Percentiles rank a stretch among this genome's conserved stretches.
Conservation (phyloP, 441 rosid genomes). For the Raphanus hybrid region DNA sequence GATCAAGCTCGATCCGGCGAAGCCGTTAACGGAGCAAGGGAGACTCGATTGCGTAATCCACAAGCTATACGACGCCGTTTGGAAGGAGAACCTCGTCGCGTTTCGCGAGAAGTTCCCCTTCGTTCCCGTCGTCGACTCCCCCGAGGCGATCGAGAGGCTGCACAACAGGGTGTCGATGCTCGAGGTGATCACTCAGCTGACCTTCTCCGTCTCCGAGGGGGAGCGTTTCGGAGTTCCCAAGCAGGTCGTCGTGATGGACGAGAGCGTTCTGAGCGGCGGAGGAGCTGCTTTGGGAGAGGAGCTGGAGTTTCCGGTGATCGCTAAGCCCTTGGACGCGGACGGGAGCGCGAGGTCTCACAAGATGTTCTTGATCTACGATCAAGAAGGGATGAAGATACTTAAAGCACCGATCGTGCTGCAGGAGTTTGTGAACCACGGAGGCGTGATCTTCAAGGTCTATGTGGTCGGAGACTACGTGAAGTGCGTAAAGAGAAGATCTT, state of each 20-base stretch:
- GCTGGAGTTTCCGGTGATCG: constrained; percentile 62
- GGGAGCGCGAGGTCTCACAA: constrained; percentile 72
- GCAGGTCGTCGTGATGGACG: constrained; percentile 60
- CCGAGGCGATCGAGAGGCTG: constrained; percentile 55
- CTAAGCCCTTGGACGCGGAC: constrained; percentile 71
- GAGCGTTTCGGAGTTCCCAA: constrained; percentile 53
- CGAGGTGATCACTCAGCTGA: constrained; percentile 57
- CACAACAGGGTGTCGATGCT: constrained; percentile 75
- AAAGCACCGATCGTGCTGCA: constrained; percentile 68
- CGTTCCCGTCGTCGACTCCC: constrained; percentile 60
- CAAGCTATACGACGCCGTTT: constrained; percentile 60
- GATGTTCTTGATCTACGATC: constrained; percentile 63
- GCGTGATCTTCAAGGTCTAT: constrained; percentile 78
- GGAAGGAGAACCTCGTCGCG: constrained; percentile 51
- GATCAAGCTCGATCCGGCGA: constrained; percentile 53
- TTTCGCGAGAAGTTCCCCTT: constrained; percentile 49
- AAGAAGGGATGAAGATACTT: constrained; percentile 57
- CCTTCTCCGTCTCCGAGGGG: constrained; percentile 33
- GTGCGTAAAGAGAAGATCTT: constrained; percentile 73
- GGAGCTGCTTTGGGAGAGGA: constrained; percentile 44
- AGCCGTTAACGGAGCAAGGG: constrained; percentile 64
- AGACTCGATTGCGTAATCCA: constrained; percentile 76
- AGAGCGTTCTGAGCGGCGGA: constrained; percentile 39
- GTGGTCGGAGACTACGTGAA: constrained; percentile 62
- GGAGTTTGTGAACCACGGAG: constrained; percentile 85